A percentile compares a stretch with the other conserved stretches of the same genome.
phyloP scores from a whole-genome alignment of 139 green algal species.

The Chlorella sp. region DNA sequence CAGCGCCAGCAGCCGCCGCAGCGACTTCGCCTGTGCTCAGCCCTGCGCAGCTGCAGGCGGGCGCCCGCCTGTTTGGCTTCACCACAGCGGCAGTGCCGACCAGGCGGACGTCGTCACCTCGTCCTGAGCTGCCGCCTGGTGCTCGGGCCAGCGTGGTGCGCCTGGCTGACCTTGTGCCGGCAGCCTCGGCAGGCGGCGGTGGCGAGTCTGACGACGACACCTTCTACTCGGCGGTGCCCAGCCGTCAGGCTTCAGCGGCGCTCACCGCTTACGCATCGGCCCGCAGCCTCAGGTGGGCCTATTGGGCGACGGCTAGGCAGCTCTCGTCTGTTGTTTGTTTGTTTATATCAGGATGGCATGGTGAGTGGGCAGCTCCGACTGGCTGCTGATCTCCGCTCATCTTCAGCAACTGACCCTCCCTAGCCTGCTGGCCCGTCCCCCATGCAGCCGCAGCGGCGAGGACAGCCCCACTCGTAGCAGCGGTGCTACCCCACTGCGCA shows the following conservation, averaged over 20 bases:
- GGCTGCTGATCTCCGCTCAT: not conserved
- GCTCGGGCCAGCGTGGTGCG: not conserved
- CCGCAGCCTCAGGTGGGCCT: slow-evolving; percentile 5
- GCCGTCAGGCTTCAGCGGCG: not conserved
- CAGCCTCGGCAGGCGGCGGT: no score
- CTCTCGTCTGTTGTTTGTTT: not conserved
- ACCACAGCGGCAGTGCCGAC: not conserved
- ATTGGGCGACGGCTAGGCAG: no score
- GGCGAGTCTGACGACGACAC: not conserved
- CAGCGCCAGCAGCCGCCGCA: not conserved
- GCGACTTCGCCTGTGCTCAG: not conserved
- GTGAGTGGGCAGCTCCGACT: no score
- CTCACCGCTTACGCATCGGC: slow-evolving; percentile 25
- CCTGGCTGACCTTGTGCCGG: no score
- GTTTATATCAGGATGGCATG: no score
- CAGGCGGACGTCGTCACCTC: no score
- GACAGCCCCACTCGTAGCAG: slow-evolving; percentile 25
- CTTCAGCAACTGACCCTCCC: not conserved
- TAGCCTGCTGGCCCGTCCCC: not conserved
- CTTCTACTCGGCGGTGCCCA: slow-evolving; percentile 16
- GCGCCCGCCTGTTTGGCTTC: slow-evolving; percentile 12
- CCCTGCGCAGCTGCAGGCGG: not conserved
- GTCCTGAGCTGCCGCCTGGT: not conserved
- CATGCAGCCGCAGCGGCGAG: slow-evolving; percentile 23
- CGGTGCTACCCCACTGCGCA: not conserved